Conservation (phyloP, 495 filamentous ascomycete species). For the Aspergillus sclerotioniger region DNA sequence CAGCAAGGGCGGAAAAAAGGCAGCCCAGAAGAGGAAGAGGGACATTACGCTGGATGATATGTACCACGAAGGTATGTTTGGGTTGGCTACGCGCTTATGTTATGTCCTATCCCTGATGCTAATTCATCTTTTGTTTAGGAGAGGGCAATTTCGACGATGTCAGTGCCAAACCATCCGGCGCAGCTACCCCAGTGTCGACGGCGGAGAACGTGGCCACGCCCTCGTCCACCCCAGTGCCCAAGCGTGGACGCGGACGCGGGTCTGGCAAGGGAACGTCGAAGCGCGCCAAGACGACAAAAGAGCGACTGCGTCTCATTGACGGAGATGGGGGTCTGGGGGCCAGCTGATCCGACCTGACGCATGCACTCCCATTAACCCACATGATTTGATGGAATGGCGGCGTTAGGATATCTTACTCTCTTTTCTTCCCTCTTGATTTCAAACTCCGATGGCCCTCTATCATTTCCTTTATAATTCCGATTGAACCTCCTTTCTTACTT, state of each 20-base stretch:
- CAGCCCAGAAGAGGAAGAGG: constrained; percentile 63
- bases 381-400: constrained; percentile 28
- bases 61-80: constrained; percentile 90
- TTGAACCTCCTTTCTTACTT: constrained; percentile 16
- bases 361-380: constrained; percentile 18
- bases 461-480: constrained; percentile 3
- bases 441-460: neutral
- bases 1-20: constrained; percentile 55
- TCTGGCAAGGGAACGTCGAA: constrained; percentile 59
- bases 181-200: constrained; percentile 71
- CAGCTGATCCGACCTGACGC: constrained; percentile 22
- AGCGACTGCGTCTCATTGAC: constrained; percentile 83
- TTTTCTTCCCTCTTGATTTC: constrained; percentile 13
- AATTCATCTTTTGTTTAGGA: constrained; percentile 48
- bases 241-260: constrained; percentile 52
- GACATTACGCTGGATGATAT: constrained; percentile 87
- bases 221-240: constrained; percentile 47
- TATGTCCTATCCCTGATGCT: neutral
- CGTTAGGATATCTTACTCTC: constrained; percentile 24
- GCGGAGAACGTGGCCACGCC: constrained; percentile 47
- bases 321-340: constrained; percentile 55
- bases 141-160: constrained; percentile 91
- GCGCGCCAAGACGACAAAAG: constrained; percentile 89
- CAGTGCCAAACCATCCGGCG: constrained; percentile 74
- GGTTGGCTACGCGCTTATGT: neutral